phyloP scores from a whole-genome alignment of 73 alveolate genomes.

The Blepharisma stoltei region DNA sequence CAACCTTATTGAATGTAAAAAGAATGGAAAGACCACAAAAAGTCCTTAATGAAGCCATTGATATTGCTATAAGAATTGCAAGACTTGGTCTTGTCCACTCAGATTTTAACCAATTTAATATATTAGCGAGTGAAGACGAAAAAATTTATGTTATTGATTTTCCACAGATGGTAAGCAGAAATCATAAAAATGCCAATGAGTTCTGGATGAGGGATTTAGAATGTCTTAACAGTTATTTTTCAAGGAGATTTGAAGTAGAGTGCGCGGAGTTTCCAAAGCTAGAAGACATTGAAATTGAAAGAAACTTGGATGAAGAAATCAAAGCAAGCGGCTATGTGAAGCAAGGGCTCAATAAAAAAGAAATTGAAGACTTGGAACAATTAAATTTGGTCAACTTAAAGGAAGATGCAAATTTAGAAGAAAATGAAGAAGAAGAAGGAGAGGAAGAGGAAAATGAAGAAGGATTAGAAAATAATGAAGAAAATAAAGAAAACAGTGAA shows the following conservation, averaged over 20 bases:
- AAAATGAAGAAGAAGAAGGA: slow-evolving; percentile 32
- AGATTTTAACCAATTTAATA: slow-evolving; percentile 96
- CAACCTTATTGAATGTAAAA: slow-evolving; percentile 66
- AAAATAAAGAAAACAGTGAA: slow-evolving; percentile 14
- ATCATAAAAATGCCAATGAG: slow-evolving; percentile 74
- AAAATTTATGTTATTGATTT: slow-evolving; percentile 90
- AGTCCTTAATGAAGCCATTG: slow-evolving; percentile 64
- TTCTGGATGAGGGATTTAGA: slow-evolving; percentile 88
- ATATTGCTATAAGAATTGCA: slow-evolving; percentile 64
- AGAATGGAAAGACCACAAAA: slow-evolving; percentile 65
- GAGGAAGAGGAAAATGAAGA: neutral
- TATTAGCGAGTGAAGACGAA: slow-evolving; percentile 77
- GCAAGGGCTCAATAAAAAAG: slow-evolving; percentile 47
- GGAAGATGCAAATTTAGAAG: slow-evolving; percentile 32
- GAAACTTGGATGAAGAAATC: slow-evolving; percentile 70
- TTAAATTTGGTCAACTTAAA: neutral
- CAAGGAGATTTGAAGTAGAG: slow-evolving; percentile 63
- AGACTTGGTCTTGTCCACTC: slow-evolving; percentile 93
- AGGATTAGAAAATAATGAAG: neutral
- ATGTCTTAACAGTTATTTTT: slow-evolving; percentile 82
- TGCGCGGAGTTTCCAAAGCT: slow-evolving; percentile 61
- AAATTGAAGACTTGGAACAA: slow-evolving; percentile 21
- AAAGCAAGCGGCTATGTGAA: slow-evolving; percentile 69
- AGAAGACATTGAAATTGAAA: slow-evolving; percentile 65
- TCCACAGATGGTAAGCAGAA: slow-evolving; percentile 92